Conservation (phyloP, 768 basidiomycete genomes). For the Hypholoma sublateritium region DNA sequence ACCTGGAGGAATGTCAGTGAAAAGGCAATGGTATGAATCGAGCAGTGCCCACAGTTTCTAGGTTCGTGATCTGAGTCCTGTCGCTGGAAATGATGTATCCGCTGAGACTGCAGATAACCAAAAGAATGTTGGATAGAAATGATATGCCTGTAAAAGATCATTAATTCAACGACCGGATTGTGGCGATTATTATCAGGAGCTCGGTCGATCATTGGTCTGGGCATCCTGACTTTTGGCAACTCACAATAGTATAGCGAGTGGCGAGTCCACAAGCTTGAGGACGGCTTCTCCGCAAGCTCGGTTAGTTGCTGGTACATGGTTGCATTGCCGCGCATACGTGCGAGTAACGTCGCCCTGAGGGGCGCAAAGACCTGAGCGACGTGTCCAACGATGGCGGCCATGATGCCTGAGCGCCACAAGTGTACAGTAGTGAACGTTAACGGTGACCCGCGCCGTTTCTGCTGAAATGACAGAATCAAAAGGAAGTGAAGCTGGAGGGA, state of each 20-base stretch:
- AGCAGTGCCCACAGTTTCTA: conserved; percentile 1
- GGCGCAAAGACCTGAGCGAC: too few species aligned
- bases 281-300: background rate
- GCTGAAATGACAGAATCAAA: too few species aligned
- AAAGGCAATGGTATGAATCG: too few species aligned
- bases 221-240: background rate
- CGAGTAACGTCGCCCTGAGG: too few species aligned
- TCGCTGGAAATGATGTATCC: conserved; percentile 3
- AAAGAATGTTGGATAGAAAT: conserved; percentile 1
- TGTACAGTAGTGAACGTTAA: too few species aligned
- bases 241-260: background rate
- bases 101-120: conserved; percentile 1
- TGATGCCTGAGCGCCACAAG: too few species aligned
- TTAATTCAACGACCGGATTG: background rate
- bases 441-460: too few species aligned
- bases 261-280: background rate
- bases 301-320: background rate
- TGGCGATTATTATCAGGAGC: background rate
- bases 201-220: too few species aligned
- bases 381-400: too few species aligned
- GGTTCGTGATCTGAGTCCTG: conserved; percentile 7
- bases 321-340: too few species aligned
- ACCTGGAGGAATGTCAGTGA: background rate
- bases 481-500: too few species aligned
- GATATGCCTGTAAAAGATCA: background rate